phyloP scores from a whole-genome alignment of 163 green algal genomes.

The Botryococcus braunii region DNA sequence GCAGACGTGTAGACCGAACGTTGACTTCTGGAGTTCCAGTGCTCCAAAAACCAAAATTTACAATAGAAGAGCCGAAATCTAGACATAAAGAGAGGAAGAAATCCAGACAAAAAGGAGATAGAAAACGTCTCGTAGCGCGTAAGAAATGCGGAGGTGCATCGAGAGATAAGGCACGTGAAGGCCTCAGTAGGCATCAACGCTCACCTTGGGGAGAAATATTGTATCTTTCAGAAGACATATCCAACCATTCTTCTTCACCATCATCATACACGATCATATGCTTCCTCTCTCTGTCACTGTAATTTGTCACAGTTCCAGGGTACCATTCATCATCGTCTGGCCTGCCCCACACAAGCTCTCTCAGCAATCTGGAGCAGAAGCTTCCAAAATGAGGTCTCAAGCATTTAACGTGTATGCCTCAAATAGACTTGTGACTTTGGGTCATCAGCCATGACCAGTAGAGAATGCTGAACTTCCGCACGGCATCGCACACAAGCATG shows the following conservation, averaged over 20 bases:
- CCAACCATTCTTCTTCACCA: constrained; percentile 64
- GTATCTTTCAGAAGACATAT: constrained; percentile 29
- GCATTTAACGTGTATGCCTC: too few species aligned
- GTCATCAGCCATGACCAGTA: too few species aligned
- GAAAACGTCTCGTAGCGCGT: background rate
- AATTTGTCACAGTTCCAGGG: background rate
- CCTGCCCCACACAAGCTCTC: too few species aligned
- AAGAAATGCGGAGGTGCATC: too few species aligned
- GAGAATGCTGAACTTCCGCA: too few species aligned
- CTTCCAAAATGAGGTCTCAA: too few species aligned
- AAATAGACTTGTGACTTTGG: too few species aligned
- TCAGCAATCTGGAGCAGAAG: too few species aligned
- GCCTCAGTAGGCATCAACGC: background rate
- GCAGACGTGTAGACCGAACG: too few species aligned
- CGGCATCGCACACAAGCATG: too few species aligned
- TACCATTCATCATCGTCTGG: constrained; percentile 42
- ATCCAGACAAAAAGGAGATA: background rate
- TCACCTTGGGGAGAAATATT: constrained; percentile 3
- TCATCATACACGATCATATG: constrained; percentile 64
- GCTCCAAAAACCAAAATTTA: background rate
- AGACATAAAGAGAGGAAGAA: background rate
- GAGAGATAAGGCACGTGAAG: background rate
- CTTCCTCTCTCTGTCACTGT: constrained; percentile 23
- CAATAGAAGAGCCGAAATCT: background rate
- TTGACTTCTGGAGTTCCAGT: too few species aligned